Evolutionary conservation across 495 filamentous ascomycete genomes (phyloP).

Genomic region (Cercophora sp.): DNA sequence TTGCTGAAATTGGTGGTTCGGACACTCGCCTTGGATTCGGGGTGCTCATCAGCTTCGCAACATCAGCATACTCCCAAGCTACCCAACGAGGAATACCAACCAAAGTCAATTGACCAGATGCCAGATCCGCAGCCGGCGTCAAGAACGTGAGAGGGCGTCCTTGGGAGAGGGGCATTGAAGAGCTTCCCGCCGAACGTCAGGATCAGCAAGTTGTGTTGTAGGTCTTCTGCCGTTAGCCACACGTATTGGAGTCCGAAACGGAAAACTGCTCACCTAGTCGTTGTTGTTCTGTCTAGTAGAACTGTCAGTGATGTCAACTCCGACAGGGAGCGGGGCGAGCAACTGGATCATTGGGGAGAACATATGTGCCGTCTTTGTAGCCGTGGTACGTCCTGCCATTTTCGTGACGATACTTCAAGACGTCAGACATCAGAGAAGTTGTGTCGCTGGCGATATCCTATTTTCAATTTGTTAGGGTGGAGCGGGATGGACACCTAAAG

Average conservation of each 20-base stretch:
- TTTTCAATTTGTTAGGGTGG: too few relatives aligned
- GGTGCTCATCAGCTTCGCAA: constrained; percentile 6
- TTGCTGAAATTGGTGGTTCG: not conserved
- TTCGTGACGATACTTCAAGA: constrained; percentile 26
- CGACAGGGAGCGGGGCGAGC: not conserved
- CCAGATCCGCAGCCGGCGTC: constrained; percentile 17
- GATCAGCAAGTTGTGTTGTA: constrained; percentile 8
- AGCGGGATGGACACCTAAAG: too few relatives aligned
- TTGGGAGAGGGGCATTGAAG: not conserved
- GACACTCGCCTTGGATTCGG: constrained; percentile 3
- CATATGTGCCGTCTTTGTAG: constrained; percentile 36
- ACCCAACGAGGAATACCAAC: not conserved
- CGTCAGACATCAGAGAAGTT: constrained; percentile 9
- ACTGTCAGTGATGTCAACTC: not conserved
- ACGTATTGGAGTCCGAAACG: not conserved
- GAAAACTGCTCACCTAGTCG: not conserved
- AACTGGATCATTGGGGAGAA: constrained; percentile 10
- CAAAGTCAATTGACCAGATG: constrained; percentile 20
- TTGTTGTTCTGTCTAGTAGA: not conserved
- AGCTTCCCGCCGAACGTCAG: constrained; percentile 7
- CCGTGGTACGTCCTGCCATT: constrained; percentile 49
- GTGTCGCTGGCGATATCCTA: not conserved
- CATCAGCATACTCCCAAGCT: not conserved
- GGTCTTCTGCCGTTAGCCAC: not conserved
- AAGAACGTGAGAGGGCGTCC: not conserved